Percentiles rank a stretch among this genome's conserved stretches.
These are phyloP conservation scores for Boletus edulis DNA, from an alignment of 768 basidiomycete genomes.

Conservation along the genomic window DNA sequence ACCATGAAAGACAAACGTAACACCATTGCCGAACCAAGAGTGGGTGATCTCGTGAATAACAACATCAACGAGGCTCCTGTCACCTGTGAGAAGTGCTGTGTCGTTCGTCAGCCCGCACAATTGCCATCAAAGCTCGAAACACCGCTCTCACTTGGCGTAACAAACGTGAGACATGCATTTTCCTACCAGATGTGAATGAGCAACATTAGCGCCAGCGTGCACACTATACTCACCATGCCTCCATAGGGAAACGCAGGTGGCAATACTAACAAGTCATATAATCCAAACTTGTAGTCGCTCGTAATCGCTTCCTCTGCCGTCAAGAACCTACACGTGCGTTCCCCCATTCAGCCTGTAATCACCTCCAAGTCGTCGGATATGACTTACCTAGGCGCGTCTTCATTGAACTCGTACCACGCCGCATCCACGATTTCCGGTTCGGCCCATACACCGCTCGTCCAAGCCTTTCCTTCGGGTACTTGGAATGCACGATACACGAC, in stretches of 20 bases:
- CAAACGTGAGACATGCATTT: background rate
- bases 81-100: conserved; percentile 77
- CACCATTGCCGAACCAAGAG: conserved; percentile 90
- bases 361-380: background rate
- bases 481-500: conserved; percentile 43
- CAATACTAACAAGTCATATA: conserved; percentile 56
- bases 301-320: conserved; percentile 67
- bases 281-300: conserved; percentile 75
- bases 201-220: background rate
- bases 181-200: background rate
- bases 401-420: background rate
- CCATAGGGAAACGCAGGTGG: conserved; percentile 86
- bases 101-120: background rate
- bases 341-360: background rate
- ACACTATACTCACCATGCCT: conserved; percentile 57
- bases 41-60: conserved; percentile 85
- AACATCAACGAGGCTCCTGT: conserved; percentile 86
- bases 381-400: conserved; percentile 70
- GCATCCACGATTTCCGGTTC: conserved; percentile 57
- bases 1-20: conserved; percentile 48
- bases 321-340: conserved; percentile 53
- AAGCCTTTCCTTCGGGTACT: conserved; percentile 55
- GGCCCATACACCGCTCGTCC: conserved; percentile 82
- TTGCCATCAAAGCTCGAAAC: background rate
- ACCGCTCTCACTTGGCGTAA: conserved; percentile 59